phyloP scores from a whole-genome alignment of 2,329 filamentous ascomycete genomes.

The Aspergillus sp. region DNA sequence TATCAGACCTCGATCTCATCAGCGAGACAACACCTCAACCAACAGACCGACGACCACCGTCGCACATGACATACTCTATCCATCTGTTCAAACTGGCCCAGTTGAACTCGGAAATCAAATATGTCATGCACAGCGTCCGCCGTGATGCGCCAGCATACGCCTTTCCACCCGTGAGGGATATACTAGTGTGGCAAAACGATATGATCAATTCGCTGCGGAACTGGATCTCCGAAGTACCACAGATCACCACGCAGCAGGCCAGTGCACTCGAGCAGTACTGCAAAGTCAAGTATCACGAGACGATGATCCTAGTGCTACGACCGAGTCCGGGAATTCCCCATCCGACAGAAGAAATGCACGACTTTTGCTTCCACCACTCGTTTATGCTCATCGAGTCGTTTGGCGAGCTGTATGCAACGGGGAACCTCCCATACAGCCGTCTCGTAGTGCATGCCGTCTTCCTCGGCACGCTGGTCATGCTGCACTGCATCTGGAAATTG shows the following conservation, averaged over 20 bases:
- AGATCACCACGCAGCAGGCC: neutral
- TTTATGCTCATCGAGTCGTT: slow-evolving; percentile 42
- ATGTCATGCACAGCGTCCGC: slow-evolving; percentile 55
- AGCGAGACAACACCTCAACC: slow-evolving; percentile 4
- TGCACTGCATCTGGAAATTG: slow-evolving; percentile 52
- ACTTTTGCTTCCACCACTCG: slow-evolving; percentile 46
- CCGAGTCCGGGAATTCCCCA: slow-evolving; percentile 54
- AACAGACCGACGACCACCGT: slow-evolving; percentile 14
- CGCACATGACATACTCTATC: slow-evolving; percentile 45
- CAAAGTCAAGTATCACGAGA: slow-evolving; percentile 48
- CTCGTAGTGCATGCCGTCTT: slow-evolving; percentile 51
- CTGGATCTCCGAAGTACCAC: slow-evolving; percentile 43
- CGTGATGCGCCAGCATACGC: slow-evolving; percentile 49
- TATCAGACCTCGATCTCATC: slow-evolving; percentile 8
- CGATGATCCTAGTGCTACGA: slow-evolving; percentile 51
- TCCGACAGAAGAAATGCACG: slow-evolving; percentile 43
- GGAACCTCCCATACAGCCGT: slow-evolving; percentile 50
- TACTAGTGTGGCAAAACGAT: slow-evolving; percentile 47
- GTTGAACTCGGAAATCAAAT: slow-evolving; percentile 60
- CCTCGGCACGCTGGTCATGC: slow-evolving; percentile 49
- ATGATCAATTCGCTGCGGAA: slow-evolving; percentile 41
- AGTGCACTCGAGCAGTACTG: slow-evolving; percentile 32
- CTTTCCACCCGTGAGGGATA: slow-evolving; percentile 47
- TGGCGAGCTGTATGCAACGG: slow-evolving; percentile 45
- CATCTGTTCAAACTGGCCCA: slow-evolving; percentile 46